Percentiles rank a stretch among this genome's conserved stretches.
These are phyloP conservation scores for Phytopythium mirpurense DNA, from an alignment of 352 stramenopile genomes.

Conservation along the genomic window DNA sequence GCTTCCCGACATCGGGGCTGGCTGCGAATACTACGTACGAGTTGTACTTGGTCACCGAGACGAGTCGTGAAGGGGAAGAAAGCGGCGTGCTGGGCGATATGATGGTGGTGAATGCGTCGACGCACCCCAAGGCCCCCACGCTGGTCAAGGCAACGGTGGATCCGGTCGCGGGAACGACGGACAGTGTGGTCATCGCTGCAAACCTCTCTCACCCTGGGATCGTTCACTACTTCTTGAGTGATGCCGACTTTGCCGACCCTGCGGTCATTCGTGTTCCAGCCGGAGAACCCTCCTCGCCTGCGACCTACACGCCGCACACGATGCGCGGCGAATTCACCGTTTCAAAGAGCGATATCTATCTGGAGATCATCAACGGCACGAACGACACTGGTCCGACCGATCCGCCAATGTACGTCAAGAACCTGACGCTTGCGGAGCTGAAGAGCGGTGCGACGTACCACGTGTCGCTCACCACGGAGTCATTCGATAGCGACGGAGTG, in stretches of 20 bases:
- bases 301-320: conserved; percentile 23
- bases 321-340: conserved; percentile 46
- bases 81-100: conserved; percentile 48
- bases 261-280: conserved; percentile 28
- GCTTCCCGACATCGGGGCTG: conserved; percentile 21
- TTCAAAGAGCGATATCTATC: conserved; percentile 30
- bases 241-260: conserved; percentile 76
- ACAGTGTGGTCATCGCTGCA: conserved; percentile 47
- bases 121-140: conserved; percentile 46
- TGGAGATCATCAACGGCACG: conserved; percentile 69
- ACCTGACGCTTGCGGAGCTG: conserved; percentile 43
- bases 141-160: conserved; percentile 55
- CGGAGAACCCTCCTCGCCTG: not conserved
- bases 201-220: conserved; percentile 64
- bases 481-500: conserved; percentile 45
- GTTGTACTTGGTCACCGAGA: conserved; percentile 45
- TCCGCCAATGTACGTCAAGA: conserved; percentile 49
- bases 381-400: conserved; percentile 64
- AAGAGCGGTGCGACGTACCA: conserved; percentile 56
- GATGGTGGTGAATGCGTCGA: conserved; percentile 27
- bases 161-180: conserved; percentile 31
- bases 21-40: conserved; percentile 53
- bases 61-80: conserved; percentile 20
- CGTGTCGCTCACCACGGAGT: conserved; percentile 75
- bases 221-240: conserved; percentile 69